Percentiles rank a stretch among this genome's conserved stretches.
Conservation (phyloP, 352 stramenopile genomes). For the Globisporangium paroecandrum region DNA sequence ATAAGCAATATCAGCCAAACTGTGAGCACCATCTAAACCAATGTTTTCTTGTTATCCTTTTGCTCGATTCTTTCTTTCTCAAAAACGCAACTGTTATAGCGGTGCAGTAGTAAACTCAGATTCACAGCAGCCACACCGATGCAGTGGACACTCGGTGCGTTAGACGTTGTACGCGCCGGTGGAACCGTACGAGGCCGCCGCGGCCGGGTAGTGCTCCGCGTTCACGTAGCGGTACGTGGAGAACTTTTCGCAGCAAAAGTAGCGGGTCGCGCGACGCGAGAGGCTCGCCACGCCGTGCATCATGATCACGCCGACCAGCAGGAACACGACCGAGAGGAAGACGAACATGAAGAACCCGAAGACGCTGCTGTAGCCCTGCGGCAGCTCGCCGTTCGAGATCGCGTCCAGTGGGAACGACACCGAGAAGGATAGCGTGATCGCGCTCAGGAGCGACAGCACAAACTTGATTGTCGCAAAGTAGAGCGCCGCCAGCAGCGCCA, state of each 20-base stretch:
- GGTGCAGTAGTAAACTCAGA: neutral
- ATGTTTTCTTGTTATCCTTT: neutral
- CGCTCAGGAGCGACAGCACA: slow-evolving; percentile 43
- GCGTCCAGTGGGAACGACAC: slow-evolving; percentile 48
- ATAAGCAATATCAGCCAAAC: neutral
- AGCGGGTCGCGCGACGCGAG: slow-evolving; percentile 45
- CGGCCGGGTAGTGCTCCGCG: slow-evolving; percentile 19
- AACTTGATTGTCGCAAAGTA: slow-evolving; percentile 72
- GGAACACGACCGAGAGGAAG: slow-evolving; percentile 38
- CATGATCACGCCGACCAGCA: slow-evolving; percentile 46
- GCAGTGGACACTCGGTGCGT: no score
- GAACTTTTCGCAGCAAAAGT: slow-evolving; percentile 70
- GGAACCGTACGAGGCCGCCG: slow-evolving; percentile 33
- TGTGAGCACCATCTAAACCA: slow-evolving; percentile 4
- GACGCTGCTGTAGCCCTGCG: slow-evolving; percentile 39
- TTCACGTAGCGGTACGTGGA: slow-evolving; percentile 42
- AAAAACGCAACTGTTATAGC: neutral
- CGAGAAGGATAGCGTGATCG: slow-evolving; percentile 44
- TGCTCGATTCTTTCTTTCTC: neutral
- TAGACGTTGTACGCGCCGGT: slow-evolving; percentile 19
- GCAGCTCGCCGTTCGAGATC: slow-evolving; percentile 29
- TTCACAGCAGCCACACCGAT: neutral
- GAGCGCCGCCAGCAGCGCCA: slow-evolving; percentile 38
- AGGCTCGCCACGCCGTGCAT: slow-evolving; percentile 50
- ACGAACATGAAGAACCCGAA: slow-evolving; percentile 46